These are phyloP conservation scores for Starmerella sirachaensis DNA, from an alignment of 805 yeast genomes.

Conservation along the genomic window DNA sequence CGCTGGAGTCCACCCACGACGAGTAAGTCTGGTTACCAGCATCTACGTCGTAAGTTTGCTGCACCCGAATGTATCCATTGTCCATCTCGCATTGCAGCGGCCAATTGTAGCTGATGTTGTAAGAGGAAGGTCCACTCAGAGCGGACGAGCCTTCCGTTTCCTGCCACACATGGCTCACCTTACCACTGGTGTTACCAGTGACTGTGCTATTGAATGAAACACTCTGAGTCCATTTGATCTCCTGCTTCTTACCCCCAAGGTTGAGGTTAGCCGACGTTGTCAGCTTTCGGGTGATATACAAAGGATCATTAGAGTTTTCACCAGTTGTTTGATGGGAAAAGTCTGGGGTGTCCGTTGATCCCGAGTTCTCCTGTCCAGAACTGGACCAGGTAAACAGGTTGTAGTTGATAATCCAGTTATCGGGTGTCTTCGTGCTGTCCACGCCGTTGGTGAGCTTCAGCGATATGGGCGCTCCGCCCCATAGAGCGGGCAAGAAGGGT, in stretches of 20 bases:
- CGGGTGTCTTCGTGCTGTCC: slow-evolving; percentile 15
- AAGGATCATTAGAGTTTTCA: background rate
- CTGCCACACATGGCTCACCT: slow-evolving; percentile 14
- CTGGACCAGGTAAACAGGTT: slow-evolving; percentile 27
- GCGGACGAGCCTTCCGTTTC: slow-evolving; percentile 12
- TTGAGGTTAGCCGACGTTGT: slow-evolving; percentile 14
- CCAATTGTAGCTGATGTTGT: slow-evolving; percentile 8
- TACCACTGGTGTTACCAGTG: background rate
- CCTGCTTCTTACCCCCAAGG: slow-evolving; percentile 17
- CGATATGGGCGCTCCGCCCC: slow-evolving; percentile 44
- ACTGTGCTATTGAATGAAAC: slow-evolving; percentile 14
- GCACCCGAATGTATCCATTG: slow-evolving; percentile 11
- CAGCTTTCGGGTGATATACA: slow-evolving; percentile 8
- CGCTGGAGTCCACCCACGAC: slow-evolving; percentile 20
- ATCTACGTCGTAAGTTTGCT: slow-evolving; percentile 13
- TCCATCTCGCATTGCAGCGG: slow-evolving; percentile 14
- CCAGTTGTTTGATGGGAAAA: background rate
- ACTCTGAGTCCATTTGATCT: slow-evolving; percentile 17
- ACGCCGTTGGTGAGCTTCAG: slow-evolving; percentile 36
- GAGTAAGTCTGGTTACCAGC: slow-evolving; percentile 4
- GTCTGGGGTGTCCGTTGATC: slow-evolving; percentile 8
- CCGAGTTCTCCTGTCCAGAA: slow-evolving; percentile 18
- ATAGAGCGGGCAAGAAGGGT: slow-evolving; percentile 54
- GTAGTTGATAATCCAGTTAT: slow-evolving; percentile 28
- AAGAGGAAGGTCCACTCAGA: slow-evolving; percentile 10